Conservation (phyloP, 345 rosid genomes). For the Erucastrum elatum region DNA sequence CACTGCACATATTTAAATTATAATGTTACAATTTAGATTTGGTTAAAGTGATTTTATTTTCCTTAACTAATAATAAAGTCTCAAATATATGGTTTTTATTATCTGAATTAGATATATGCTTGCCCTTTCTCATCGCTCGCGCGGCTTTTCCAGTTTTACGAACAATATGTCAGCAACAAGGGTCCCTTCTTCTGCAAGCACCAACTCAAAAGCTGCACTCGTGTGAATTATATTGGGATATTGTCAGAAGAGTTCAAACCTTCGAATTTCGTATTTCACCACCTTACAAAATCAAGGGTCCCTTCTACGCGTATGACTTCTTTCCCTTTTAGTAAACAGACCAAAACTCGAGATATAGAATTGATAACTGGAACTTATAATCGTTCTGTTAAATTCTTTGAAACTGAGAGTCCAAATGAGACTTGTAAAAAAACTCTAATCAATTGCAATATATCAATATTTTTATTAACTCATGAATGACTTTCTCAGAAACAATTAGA, state of each 20-base stretch:
- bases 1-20: background rate
- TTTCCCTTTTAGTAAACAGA: background rate
- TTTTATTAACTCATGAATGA: background rate
- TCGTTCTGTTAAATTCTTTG: background rate
- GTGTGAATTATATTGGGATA: slow-evolving; percentile 34
- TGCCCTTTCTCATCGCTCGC: slow-evolving; percentile 1
- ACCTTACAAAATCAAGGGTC: slow-evolving; percentile 15
- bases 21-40: background rate
- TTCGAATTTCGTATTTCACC: slow-evolving; percentile 24
- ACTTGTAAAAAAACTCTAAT: background rate
- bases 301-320: background rate
- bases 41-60: background rate
- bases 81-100: background rate
- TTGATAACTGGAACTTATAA: background rate
- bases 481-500: background rate
- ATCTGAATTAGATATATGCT: background rate
- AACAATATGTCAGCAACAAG: slow-evolving; percentile 29
- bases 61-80: background rate
- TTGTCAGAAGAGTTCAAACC: slow-evolving; percentile 33
- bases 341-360: background rate
- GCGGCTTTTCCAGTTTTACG: slow-evolving; percentile 24
- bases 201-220: slow-evolving; percentile 32
- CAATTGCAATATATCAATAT: background rate
- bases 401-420: background rate
- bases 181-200: slow-evolving; percentile 30